Conservation (phyloP, 306 rosid genomes). For the Neltuma alba region DNA sequence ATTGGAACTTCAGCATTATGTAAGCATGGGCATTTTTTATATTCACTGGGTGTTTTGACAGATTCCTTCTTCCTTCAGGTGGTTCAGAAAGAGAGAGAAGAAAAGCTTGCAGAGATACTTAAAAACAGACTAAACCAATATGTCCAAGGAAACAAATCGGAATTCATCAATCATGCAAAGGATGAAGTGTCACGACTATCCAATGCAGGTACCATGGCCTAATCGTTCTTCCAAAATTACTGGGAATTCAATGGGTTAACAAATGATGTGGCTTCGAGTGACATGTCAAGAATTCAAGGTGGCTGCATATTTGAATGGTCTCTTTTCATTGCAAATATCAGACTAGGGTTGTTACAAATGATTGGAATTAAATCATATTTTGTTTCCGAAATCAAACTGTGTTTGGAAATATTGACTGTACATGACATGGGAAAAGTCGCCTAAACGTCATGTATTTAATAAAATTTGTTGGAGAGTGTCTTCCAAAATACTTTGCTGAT, state of each 20-base stretch:
- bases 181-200: constrained; percentile 89
- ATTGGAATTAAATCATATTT: constrained; percentile 9
- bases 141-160: constrained; percentile 84
- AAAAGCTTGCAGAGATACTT: constrained; percentile 74
- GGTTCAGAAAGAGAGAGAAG: constrained; percentile 96
- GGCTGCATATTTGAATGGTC: constrained; percentile 3
- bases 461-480: constrained; percentile 11
- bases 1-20: background rate
- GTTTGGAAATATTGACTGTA: constrained; percentile 5
- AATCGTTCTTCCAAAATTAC: constrained; percentile 15
- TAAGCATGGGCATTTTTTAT: background rate
- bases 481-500: constrained; percentile 23
- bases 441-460: constrained; percentile 29
- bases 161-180: constrained; percentile 65
- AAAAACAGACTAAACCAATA: constrained; percentile 79
- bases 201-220: constrained; percentile 73
- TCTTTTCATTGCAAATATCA: constrained; percentile 16
- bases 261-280: constrained; percentile 26
- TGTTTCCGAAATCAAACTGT: constrained; percentile 23
- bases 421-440: constrained; percentile 20
- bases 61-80: constrained; percentile 54
- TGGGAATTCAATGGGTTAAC: background rate
- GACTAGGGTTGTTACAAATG: background rate
- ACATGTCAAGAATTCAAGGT: constrained; percentile 7
- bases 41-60: constrained; percentile 20